Percentiles rank a stretch among this genome's conserved stretches.
These are phyloP conservation scores for Serendipita sp. DNA, from an alignment of 1,284 basidiomycete genomes.

Conservation along the genomic window DNA sequence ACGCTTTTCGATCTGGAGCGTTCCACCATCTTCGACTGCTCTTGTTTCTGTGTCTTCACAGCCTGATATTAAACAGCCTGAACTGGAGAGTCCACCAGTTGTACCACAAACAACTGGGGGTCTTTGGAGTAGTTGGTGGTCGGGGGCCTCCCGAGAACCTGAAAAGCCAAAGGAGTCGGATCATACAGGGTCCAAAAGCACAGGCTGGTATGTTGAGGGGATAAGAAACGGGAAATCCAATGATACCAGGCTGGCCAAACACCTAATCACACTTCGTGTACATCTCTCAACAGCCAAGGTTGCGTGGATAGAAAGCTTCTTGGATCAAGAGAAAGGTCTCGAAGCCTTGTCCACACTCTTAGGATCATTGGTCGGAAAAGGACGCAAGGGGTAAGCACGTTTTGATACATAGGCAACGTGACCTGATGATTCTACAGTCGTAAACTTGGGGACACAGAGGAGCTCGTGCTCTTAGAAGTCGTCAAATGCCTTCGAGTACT, in stretches of 20 bases:
- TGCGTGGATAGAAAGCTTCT: constrained; percentile 66
- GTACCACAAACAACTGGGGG: constrained; percentile 59
- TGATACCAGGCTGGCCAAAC: constrained; percentile 55
- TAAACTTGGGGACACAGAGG: constrained; percentile 46
- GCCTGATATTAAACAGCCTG: not conserved
- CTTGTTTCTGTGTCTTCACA: constrained; percentile 22
- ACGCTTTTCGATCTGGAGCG: constrained; percentile 61
- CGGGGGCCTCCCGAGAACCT: constrained; percentile 42
- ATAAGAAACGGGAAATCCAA: constrained; percentile 37
- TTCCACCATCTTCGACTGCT: constrained; percentile 21
- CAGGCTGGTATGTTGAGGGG: constrained; percentile 46
- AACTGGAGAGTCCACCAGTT: constrained; percentile 24
- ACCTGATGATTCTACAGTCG: constrained; percentile 7
- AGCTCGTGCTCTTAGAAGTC: constrained; percentile 54
- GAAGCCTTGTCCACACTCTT: constrained; percentile 46
- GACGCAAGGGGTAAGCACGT: constrained; percentile 35
- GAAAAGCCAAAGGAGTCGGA: constrained; percentile 22
- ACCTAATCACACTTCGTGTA: constrained; percentile 72
- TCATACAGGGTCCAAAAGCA: constrained; percentile 27
- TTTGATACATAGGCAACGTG: not conserved
- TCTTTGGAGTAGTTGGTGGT: constrained; percentile 59
- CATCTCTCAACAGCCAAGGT: constrained; percentile 73
- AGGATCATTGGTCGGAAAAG: constrained; percentile 43
- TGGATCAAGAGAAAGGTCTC: constrained; percentile 51
- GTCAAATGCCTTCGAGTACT: constrained; percentile 72